phyloP scores from a whole-genome alignment of 495 filamentous ascomycete genomes.

The Penicillium paxilli region DNA sequence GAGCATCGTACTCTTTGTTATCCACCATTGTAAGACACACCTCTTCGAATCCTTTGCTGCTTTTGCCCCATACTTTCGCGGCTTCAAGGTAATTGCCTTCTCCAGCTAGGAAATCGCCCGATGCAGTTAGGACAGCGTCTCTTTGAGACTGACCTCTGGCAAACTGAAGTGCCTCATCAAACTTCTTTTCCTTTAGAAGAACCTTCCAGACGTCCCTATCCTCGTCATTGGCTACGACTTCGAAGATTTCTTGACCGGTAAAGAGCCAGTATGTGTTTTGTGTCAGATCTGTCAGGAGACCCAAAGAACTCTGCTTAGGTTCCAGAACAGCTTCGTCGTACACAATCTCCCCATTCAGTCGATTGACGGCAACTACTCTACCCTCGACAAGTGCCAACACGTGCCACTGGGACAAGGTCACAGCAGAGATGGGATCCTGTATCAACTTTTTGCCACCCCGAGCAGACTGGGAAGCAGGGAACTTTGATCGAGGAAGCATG shows the following conservation, averaged over 20 bases:
- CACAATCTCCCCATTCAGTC: conserved; percentile 78
- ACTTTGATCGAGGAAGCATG: conserved; percentile 68
- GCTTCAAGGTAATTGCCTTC: conserved; percentile 83
- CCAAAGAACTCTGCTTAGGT: conserved; percentile 71
- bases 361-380: conserved; percentile 78
- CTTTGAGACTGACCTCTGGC: conserved; percentile 71
- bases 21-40: conserved; percentile 91
- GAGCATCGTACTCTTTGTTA: conserved; percentile 82
- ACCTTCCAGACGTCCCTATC: conserved; percentile 94
- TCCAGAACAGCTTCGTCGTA: conserved; percentile 88
- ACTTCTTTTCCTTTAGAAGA: conserved; percentile 79
- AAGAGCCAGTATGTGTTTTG: conserved; percentile 98
- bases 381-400: conserved; percentile 82
- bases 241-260: conserved; percentile 84
- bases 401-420: conserved; percentile 90
- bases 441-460: conserved; percentile 62
- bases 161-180: conserved; percentile 82
- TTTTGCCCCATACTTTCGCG: conserved; percentile 86
- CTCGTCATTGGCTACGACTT: conserved; percentile 87
- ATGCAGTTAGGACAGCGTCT: conserved; percentile 85
- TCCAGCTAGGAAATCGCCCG: conserved; percentile 79
- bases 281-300: conserved; percentile 80
- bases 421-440: conserved; percentile 71
- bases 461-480: conserved; percentile 65
- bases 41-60: conserved; percentile 95